phyloP scores from a whole-genome alignment of 208 protist species.

The Acanthamoeba lenticulata region DNA sequence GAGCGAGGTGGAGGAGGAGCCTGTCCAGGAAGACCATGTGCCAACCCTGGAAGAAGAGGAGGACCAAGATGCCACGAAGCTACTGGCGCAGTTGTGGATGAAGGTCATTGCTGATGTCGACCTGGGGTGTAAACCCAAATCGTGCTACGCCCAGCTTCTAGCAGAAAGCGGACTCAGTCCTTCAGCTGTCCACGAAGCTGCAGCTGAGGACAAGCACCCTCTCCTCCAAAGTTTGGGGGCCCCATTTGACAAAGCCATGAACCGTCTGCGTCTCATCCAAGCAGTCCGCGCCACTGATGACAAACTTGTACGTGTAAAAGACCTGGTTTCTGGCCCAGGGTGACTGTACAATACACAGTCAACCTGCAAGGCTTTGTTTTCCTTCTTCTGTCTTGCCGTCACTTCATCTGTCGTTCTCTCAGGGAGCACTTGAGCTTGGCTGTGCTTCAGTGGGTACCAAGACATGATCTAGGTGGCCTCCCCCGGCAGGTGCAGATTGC shows the following conservation, averaged over 20 bases:
- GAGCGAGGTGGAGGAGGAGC: background rate
- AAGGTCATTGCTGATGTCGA: background rate
- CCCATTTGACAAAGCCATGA: background rate
- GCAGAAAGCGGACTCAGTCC: background rate
- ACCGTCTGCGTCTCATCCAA: background rate
- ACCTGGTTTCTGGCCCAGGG: too few relatives aligned
- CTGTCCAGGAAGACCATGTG: background rate
- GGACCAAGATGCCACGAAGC: background rate
- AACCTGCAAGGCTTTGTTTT: too few relatives aligned
- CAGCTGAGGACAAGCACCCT: background rate
- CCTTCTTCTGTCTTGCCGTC: too few relatives aligned
- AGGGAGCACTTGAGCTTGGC: too few relatives aligned
- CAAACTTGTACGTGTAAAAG: too few relatives aligned
- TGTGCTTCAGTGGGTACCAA: too few relatives aligned
- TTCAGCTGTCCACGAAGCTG: background rate
- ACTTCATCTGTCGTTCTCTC: too few relatives aligned
- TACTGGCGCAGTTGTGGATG: background rate
- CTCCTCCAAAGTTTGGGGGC: background rate
- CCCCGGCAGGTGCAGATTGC: too few relatives aligned
- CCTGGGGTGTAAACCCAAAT: background rate
- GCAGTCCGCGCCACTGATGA: too few relatives aligned
- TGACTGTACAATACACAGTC: too few relatives aligned
- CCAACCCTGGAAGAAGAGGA: background rate
- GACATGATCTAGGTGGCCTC: too few relatives aligned
- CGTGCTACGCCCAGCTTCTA: background rate